Evolutionary conservation across 495 filamentous ascomycete species (phyloP).

Genomic region (Aspergillus avenaceus): DNA sequence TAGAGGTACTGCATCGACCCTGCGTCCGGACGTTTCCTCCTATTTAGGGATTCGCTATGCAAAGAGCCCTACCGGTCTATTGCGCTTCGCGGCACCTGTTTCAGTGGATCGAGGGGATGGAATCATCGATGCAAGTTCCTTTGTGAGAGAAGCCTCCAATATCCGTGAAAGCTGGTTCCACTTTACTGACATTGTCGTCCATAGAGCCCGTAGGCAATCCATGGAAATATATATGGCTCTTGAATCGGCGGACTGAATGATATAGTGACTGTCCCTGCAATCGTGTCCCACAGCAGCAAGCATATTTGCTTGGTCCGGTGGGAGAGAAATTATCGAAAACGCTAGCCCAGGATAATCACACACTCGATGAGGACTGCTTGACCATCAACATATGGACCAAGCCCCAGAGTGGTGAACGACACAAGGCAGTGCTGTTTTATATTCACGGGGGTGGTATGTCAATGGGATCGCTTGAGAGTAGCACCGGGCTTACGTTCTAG

Average conservation of each 20-base stretch:
- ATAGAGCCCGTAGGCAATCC: conserved; percentile 4
- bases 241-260: background rate
- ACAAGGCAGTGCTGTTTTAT: conserved; percentile 29
- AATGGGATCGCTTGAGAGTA: background rate
- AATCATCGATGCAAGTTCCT: conserved; percentile 20
- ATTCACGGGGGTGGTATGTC: conserved; percentile 23
- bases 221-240: background rate
- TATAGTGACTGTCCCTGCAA: conserved; percentile 11
- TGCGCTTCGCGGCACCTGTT: conserved; percentile 26
- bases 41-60: conserved; percentile 46
- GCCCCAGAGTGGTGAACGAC: conserved; percentile 22
- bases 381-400: conserved; percentile 35
- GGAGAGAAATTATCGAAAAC: conserved; percentile 13
- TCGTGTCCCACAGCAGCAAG: conserved; percentile 14
- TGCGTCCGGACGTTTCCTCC: conserved; percentile 33
- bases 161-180: background rate
- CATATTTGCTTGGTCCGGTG: conserved; percentile 8
- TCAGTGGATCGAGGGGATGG: conserved; percentile 5
- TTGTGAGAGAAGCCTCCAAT: conserved; percentile 11
- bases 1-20: conserved; percentile 38
- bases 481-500: conserved; percentile 19
- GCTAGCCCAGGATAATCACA: conserved; percentile 10
- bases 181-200: background rate
- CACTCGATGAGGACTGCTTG: conserved; percentile 32
- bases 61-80: conserved; percentile 20